Evolutionary conservation across 164 flowering plant species (phyloP).

Genomic region (Dillenia suffruticosa): DNA sequence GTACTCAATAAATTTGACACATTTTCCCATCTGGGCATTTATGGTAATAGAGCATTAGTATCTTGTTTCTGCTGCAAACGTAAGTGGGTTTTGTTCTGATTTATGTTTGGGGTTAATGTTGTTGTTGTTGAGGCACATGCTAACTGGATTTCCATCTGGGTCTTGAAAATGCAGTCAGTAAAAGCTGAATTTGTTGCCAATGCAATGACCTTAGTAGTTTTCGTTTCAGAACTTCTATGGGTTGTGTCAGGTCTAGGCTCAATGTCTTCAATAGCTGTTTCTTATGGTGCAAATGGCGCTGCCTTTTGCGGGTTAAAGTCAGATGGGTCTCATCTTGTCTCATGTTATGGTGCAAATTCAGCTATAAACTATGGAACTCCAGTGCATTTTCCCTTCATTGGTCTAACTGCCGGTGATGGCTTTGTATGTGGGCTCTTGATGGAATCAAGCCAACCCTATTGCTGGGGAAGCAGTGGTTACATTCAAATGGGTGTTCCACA

Average conservation of each 20-base stretch:
- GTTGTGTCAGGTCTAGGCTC: conserved; percentile 70
- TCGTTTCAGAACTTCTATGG: conserved; percentile 27
- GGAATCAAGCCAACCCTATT: conserved; percentile 70
- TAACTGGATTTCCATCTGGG: conserved; percentile 11
- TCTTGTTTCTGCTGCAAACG: no score
- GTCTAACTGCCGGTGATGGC: conserved; percentile 86
- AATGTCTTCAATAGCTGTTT: conserved; percentile 87
- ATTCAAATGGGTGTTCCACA: conserved; percentile 84
- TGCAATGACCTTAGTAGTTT: conserved; percentile 24
- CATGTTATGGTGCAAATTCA: conserved; percentile 79
- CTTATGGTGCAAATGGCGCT: conserved; percentile 90
- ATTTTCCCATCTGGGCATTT: no score
- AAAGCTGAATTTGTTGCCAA: conserved; percentile 24
- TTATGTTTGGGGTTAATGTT: no score
- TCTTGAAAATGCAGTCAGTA: conserved; percentile 24
- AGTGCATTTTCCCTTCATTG: conserved; percentile 44
- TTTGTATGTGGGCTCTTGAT: conserved; percentile 87
- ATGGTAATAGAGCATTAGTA: no score
- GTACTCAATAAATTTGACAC: no score
- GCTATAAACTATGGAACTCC: conserved; percentile 78
- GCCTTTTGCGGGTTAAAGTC: conserved; percentile 79
- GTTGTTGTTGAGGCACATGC: no score
- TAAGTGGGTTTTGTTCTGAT: no score
- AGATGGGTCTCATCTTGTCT: conserved; percentile 78
- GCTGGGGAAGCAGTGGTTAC: conserved; percentile 85